Percentiles rank a stretch among this genome's conserved stretches.
Conservation (phyloP, 2,329 filamentous ascomycete genomes). For the Aspergillus sergii region DNA sequence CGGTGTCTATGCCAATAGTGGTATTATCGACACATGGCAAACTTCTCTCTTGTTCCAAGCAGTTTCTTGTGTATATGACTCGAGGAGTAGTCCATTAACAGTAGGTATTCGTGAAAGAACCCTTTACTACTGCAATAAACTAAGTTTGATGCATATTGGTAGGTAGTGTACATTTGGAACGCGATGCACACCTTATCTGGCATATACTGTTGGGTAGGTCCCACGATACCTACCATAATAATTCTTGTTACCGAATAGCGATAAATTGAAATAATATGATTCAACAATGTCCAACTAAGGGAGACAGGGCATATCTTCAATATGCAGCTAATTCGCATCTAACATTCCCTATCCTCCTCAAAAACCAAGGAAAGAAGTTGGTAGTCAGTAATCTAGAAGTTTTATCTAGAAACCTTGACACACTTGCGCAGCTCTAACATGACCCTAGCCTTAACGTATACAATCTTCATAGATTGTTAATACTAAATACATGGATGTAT, state of each 20-base stretch:
- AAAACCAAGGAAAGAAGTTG: not conserved
- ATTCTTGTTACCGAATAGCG: no score
- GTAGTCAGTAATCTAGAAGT: not conserved
- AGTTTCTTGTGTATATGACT: not conserved
- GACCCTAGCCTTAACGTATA: not conserved
- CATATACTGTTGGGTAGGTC: not conserved
- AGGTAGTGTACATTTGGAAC: not conserved
- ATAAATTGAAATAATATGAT: no score
- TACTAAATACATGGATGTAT: not conserved
- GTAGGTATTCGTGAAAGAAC: not conserved
- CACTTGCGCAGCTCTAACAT: not conserved
- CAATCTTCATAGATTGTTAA: not conserved
- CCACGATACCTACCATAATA: no score
- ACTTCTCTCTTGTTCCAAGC: no score
- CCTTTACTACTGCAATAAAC: not conserved
- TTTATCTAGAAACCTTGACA: not conserved
- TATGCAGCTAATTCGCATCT: not conserved
- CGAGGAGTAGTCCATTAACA: not conserved
- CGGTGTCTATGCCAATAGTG: not conserved
- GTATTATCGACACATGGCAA: not conserved
- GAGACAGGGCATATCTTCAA: no score
- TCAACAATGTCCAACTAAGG: no score
- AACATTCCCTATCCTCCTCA: not conserved
- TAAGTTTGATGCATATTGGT: not conserved
- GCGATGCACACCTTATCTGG: not conserved